phyloP scores from a whole-genome alignment of 306 rosid species.

The Styphnolobium japonicum region DNA sequence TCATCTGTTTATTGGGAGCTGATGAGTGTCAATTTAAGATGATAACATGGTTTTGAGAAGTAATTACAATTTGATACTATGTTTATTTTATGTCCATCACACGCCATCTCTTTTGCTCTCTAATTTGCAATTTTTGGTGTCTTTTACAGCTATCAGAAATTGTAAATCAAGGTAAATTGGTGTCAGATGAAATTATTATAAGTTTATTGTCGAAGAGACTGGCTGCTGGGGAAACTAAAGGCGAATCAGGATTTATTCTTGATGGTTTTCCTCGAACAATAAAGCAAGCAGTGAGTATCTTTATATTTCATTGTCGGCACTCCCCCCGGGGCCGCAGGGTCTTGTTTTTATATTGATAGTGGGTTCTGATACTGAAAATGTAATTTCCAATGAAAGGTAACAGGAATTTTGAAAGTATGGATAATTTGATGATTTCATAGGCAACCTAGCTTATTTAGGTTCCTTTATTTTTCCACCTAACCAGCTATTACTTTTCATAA shows the following conservation, averaged over 20 bases:
- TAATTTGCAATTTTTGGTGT: constrained; percentile 9
- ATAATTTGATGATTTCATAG: neutral
- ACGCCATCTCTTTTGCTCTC: neutral
- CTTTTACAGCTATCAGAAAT: constrained; percentile 77
- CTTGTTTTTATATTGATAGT: neutral
- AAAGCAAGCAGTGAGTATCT: constrained; percentile 78
- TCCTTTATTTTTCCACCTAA: neutral
- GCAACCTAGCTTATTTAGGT: neutral
- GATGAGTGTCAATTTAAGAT: neutral
- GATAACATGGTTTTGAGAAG: neutral
- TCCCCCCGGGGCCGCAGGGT: too few relatives aligned
- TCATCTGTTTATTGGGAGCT: neutral
- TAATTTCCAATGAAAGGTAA: neutral
- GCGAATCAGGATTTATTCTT: constrained; percentile 87
- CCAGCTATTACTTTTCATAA: neutral
- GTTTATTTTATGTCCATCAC: neutral
- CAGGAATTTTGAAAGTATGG: neutral
- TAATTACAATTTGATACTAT: neutral
- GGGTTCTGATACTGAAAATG: neutral
- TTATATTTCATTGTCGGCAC: neutral
- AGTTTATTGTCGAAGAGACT: constrained; percentile 79
- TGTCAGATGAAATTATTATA: constrained; percentile 86
- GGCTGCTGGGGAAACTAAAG: constrained; percentile 68
- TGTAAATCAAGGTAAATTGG: constrained; percentile 87
- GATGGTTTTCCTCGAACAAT: constrained; percentile 97